Conservation (phyloP, 495 filamentous ascomycete species). For the Penicillium manginii region DNA sequence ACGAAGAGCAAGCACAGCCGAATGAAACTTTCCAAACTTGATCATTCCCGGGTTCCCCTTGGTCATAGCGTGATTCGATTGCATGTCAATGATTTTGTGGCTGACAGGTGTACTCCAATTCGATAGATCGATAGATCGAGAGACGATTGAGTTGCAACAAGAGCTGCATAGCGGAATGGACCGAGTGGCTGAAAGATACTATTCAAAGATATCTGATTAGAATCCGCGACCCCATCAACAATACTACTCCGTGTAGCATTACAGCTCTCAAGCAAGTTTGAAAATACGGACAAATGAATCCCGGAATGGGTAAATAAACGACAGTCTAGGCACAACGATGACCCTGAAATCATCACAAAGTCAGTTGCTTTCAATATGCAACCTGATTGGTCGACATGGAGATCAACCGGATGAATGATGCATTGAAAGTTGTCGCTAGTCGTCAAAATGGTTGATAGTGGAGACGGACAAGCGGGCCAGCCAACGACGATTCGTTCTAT, state of each 20-base stretch:
- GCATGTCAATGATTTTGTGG: conserved; percentile 5
- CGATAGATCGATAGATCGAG: conserved; percentile 1
- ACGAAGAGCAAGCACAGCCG: not conserved
- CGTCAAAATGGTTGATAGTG: conserved; percentile 1
- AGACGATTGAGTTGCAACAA: not conserved
- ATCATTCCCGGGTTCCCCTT: not conserved
- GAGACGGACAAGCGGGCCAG: conserved; percentile 3
- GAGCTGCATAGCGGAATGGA: no score
- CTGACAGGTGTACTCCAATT: not conserved
- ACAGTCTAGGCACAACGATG: not conserved
- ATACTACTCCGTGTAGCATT: no score
- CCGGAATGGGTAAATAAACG: not conserved
- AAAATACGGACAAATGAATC: not conserved
- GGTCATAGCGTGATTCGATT: not conserved
- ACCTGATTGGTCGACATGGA: conserved; percentile 1
- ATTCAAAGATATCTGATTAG: no score
- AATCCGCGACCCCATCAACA: no score
- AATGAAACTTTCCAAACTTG: not conserved
- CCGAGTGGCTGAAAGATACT: no score
- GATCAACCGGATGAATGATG: conserved; percentile 2
- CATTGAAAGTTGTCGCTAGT: conserved; percentile 1
- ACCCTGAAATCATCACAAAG: conserved; percentile 3
- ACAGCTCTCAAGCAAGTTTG: not conserved
- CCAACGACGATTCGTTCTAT: conserved; percentile 19
- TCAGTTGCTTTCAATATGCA: not conserved